Evolutionary conservation across 2,329 filamentous ascomycete species (phyloP).

Genomic region (Huntiella decipiens): DNA sequence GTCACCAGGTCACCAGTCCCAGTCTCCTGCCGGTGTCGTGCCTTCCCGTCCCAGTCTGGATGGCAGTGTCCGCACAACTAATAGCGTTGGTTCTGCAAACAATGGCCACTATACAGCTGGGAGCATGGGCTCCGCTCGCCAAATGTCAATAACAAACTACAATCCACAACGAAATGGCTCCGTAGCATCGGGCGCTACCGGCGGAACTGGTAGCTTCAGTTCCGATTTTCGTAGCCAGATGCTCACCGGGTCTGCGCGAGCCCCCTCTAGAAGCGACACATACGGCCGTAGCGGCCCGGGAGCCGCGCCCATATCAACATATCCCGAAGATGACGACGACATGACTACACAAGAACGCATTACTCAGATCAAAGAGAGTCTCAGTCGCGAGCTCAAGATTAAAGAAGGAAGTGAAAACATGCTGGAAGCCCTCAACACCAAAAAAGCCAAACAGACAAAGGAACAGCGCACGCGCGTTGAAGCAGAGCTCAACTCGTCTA

Average conservation of each 20-base stretch:
- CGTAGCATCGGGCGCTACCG: constrained; percentile 13
- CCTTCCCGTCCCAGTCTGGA: constrained; percentile 10
- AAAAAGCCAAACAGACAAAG: constrained; percentile 89
- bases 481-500: constrained; percentile 77
- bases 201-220: constrained; percentile 70
- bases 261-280: constrained; percentile 36
- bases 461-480: constrained; percentile 65
- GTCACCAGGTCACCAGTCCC: constrained; percentile 15
- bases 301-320: constrained; percentile 1
- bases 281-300: constrained; percentile 15
- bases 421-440: constrained; percentile 80
- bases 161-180: constrained; percentile 16
- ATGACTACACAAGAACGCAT: constrained; percentile 52
- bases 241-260: constrained; percentile 35
- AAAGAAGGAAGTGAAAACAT: constrained; percentile 96
- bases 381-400: constrained; percentile 94
- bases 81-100: constrained; percentile 21
- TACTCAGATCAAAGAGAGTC: constrained; percentile 56
- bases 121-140: constrained; percentile 41
- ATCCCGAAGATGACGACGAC: constrained; percentile 37
- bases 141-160: constrained; percentile 38
- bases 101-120: constrained; percentile 21
- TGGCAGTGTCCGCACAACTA: constrained; percentile 36
- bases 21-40: constrained; percentile 22
- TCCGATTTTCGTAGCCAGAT: constrained; percentile 63